phyloP scores from a whole-genome alignment of 306 rosid genomes.

The cucumber (Cucumis sativus) region DNA sequence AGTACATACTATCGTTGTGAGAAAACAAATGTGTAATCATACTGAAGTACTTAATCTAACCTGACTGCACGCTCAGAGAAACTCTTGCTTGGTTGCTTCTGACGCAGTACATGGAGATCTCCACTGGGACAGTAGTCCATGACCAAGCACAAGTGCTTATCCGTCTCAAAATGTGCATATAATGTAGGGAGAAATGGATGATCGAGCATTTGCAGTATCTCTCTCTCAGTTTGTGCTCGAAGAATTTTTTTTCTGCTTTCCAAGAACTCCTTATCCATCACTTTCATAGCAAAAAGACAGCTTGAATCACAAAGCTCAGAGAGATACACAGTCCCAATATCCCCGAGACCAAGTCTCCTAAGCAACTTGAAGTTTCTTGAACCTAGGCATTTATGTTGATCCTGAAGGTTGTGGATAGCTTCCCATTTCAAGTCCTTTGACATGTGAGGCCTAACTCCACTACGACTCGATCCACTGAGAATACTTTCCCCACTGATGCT shows the following conservation, averaged over 20 bases:
- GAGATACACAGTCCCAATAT: constrained; percentile 94
- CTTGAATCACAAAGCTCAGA: constrained; percentile 70
- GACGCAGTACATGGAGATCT: constrained; percentile 87
- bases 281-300: constrained; percentile 77
- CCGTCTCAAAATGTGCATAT: constrained; percentile 58
- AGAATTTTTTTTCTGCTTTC: constrained; percentile 60
- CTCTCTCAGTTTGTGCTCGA: constrained; percentile 94
- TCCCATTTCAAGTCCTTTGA: constrained; percentile 94
- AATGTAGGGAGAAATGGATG: constrained; percentile 96
- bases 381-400: constrained; percentile 59
- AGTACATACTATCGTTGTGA: background rate
- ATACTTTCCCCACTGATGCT: constrained; percentile 88
- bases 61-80: constrained; percentile 87
- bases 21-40: background rate
- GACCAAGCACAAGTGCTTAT: constrained; percentile 80
- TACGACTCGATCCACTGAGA: constrained; percentile 60
- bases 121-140: constrained; percentile 97
- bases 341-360: constrained; percentile 90
- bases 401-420: constrained; percentile 58
- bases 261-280: constrained; percentile 89
- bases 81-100: constrained; percentile 66
- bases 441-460: constrained; percentile 94
- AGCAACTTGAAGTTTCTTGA: constrained; percentile 66
- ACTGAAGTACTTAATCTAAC: constrained; percentile 17
- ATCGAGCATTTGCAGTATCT: constrained; percentile 80